A percentile compares a stretch with the other conserved stretches of the same genome.
These are phyloP conservation scores for Candida easanensis DNA, from an alignment of 805 yeast species.

Conservation along the genomic window DNA sequence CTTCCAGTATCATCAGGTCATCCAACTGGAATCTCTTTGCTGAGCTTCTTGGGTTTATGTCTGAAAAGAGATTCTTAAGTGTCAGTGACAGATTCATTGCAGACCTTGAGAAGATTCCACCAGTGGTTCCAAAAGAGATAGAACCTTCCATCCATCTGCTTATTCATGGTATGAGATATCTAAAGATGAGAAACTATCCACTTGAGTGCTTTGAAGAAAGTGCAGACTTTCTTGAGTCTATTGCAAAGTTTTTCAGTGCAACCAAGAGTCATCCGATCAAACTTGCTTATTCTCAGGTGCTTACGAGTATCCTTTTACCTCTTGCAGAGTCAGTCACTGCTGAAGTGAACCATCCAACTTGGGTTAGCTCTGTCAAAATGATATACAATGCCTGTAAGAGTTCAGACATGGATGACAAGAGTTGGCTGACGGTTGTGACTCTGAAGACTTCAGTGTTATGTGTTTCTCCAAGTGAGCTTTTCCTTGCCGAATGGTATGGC, in stretches of 20 bases:
- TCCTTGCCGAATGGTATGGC: slow-evolving; percentile 67
- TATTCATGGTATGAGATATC: slow-evolving; percentile 88
- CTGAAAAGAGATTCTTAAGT: slow-evolving; percentile 74
- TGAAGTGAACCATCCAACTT: slow-evolving; percentile 92
- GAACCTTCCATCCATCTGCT: slow-evolving; percentile 68
- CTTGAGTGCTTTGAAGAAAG: slow-evolving; percentile 88
- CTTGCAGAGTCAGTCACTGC: slow-evolving; percentile 85
- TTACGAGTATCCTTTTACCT: slow-evolving; percentile 72
- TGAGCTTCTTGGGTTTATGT: slow-evolving; percentile 85
- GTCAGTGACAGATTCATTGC: slow-evolving; percentile 94
- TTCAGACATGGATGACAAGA: slow-evolving; percentile 42
- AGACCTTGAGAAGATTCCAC: slow-evolving; percentile 81
- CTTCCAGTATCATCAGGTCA: slow-evolving; percentile 71
- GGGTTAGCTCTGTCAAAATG: slow-evolving; percentile 77
- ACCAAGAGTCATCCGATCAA: slow-evolving; percentile 65
- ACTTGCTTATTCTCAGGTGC: slow-evolving; percentile 81
- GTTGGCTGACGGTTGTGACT: slow-evolving; percentile 68
- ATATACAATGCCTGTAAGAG: slow-evolving; percentile 51
- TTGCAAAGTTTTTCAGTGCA: slow-evolving; percentile 75
- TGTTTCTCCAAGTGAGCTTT: slow-evolving; percentile 76
- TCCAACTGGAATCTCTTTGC: slow-evolving; percentile 95
- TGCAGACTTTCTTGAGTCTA: slow-evolving; percentile 83
- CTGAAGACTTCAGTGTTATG: slow-evolving; percentile 71
- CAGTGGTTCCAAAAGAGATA: slow-evolving; percentile 41
- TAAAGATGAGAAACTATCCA: slow-evolving; percentile 78